phyloP scores from a whole-genome alignment of 108 stramenopile species.

The Cyclotella kingstonii region DNA sequence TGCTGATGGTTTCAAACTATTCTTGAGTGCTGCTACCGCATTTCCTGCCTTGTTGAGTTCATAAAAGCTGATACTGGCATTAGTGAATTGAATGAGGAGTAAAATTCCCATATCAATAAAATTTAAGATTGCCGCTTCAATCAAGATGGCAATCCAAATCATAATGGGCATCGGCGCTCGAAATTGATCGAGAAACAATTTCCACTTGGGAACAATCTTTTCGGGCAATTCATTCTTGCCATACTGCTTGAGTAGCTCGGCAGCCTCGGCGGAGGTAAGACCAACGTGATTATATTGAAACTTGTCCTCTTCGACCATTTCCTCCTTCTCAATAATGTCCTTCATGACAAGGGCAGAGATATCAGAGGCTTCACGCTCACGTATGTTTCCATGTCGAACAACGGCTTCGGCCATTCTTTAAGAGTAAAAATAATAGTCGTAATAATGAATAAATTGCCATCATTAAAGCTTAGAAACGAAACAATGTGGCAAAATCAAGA shows the following conservation, averaged over 20 bases:
- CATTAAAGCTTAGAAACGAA: too few relatives aligned
- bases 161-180: conserved; percentile 81
- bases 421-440: too few relatives aligned
- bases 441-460: too few relatives aligned
- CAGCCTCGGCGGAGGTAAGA: conserved; percentile 39
- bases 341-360: conserved; percentile 11
- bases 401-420: conserved; percentile 26
- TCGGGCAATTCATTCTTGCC: conserved; percentile 67
- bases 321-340: conserved; percentile 2
- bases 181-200: conserved; percentile 56
- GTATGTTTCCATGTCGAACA: conserved; percentile 7
- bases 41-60: conserved; percentile 72
- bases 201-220: conserved; percentile 44
- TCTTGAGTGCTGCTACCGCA: conserved; percentile 74
- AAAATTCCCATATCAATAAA: conserved; percentile 56
- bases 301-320: background rate
- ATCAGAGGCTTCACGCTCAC: conserved; percentile 9
- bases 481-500: too few relatives aligned
- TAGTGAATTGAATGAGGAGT: conserved; percentile 51
- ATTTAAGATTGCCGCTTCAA: conserved; percentile 49
- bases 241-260: conserved; percentile 24
- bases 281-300: conserved; percentile 47
- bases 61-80: conserved; percentile 58
- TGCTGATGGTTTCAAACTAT: conserved; percentile 59
- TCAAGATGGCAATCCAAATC: conserved; percentile 69